Base-by-base conservation (phyloP, 305 asterid genomes). In the Stenogyne calaminthoides region DNA sequence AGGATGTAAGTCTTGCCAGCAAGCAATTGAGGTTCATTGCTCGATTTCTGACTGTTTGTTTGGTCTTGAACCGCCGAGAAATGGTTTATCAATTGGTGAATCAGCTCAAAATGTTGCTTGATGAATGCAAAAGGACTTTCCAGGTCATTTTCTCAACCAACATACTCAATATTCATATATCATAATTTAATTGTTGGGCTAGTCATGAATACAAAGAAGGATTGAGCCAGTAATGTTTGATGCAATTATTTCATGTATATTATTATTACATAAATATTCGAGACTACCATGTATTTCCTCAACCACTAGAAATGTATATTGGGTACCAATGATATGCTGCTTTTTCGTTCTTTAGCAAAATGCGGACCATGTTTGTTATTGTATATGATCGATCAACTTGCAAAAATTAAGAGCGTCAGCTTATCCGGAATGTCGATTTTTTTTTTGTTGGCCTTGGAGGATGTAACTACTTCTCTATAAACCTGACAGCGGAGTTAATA, bases 21-120 rank as follows among this genome's bases (percentile, higher is more conserved):
- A 94, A 94, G 82, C 98, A 91, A 78, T 80, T 94, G 85, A 87
- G 99, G 72, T 89, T 94, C 87, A 82, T 94, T 75, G 90, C 97
- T 76, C 89, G 99, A 73, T 94, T 94, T 84, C 77, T 94, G 80
- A 90, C 95, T 0, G 95, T 94, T 67, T 91, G 97, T 81, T 78
- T 91, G 93, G 93, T 90, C 42, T 82, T 90, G 81, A 85, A 86
- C 81, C 97, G 95, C 54, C 96, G 96, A 73, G 97, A 91, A 57
- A 82, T 87, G 85, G 88, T 91, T 62, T 77, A 86, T 81, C 99
- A 94, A 81, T 77, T 94, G 84, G 96, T 88, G 71, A 90, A 94
- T 90, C 96, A 86, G 82, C 95, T 94, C 64, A 91, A 87, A 76
- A 80, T 91, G 91, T 80, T 90, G 82, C 95, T 94, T 67, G 99